Evolutionary conservation across 805 yeast species (phyloP), one percentile per base, ranked within the genome.

Genomic region (Lipomyces yamadae): DNA sequence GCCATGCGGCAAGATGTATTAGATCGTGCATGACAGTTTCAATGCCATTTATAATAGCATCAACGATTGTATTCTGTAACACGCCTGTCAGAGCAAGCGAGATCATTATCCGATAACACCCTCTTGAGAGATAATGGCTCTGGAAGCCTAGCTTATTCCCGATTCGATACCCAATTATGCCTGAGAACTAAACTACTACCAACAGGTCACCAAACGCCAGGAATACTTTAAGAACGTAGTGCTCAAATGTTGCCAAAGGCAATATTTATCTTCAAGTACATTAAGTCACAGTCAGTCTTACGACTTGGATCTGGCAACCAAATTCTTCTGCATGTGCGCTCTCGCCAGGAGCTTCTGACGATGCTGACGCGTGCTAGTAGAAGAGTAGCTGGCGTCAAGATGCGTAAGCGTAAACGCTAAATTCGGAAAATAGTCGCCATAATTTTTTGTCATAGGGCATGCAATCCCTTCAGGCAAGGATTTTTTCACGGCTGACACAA

Each of bases 341-440:
- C 24, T 24, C 24, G 24, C 7, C 18, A 5, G 48, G n/a, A 18
- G 1, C 18, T 1, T 39, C 18, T 11, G 4, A 15, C 18, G 48
- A 39, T 39, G 48, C 18, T 39, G 48, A 39, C 15, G 18, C 7
- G 13, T 52, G 11, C 18, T 11, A 8, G 7, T 11, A 18, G 13
- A 15, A 52, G 55, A 29, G 6, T 30, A 52, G 29, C 30, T 32
- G 18, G 48, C 10, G 54, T n/a, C 50, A n/a, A 52, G 13, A 53
- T 58, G 58, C 13, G 45, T 5, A 29, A 18, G 37, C 33, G 39
- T 52, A 29, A 62, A 62, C 13, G 54, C 15, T 13, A 34, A 34
- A 34, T 61, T 53, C 18, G 66, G 66, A 50, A 59, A 63, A 32
- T 63, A 63, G n/a, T 63, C 63, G 24, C 63, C 66, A 50, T 63